These are phyloP conservation scores for Cladosporium sp. DNA, from an alignment of 2,329 filamentous ascomycete genomes.

Conservation along the genomic window DNA sequence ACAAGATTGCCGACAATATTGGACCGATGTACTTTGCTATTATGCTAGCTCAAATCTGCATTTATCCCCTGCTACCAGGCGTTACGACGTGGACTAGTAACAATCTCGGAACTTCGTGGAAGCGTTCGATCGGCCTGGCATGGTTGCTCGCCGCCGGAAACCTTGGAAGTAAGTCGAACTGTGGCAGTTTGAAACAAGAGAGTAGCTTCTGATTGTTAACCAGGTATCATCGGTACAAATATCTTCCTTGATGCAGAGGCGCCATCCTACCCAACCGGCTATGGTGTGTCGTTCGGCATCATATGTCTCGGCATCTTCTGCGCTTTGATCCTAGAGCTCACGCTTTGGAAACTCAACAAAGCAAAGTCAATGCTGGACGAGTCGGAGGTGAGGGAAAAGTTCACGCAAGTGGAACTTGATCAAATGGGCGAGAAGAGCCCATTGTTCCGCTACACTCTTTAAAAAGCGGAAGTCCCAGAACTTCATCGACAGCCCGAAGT, in stretches of 20 bases:
- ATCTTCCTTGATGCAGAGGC: conserved; percentile 40
- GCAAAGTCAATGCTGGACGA: conserved; percentile 35
- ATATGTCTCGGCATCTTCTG: conserved; percentile 29
- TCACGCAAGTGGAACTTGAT: conserved; percentile 38
- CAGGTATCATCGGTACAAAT: conserved; percentile 41
- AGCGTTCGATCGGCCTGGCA: conserved; percentile 41
- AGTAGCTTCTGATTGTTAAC: background rate
- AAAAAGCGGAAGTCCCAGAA: background rate
- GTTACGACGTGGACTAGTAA: conserved; percentile 34
- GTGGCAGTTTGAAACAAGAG: background rate
- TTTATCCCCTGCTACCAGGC: conserved; percentile 34
- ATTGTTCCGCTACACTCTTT: conserved; percentile 39
- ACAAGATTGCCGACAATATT: conserved; percentile 11
- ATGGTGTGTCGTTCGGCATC: conserved; percentile 36
- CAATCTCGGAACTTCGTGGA: conserved; percentile 35
- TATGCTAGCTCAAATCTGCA: conserved; percentile 31
- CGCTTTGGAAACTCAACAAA: conserved; percentile 35
- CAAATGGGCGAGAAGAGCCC: conserved; percentile 42
- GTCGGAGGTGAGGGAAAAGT: conserved; percentile 36
- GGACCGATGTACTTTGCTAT: conserved; percentile 31
- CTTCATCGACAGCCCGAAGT: background rate
- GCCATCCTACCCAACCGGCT: conserved; percentile 52
- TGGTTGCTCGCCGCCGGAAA: conserved; percentile 36
- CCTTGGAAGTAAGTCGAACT: conserved; percentile 29
- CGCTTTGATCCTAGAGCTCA: conserved; percentile 21